These are phyloP conservation scores for Luzula sylvatica DNA, from an alignment of 176 grass and related monocot species.

Conservation along the genomic window DNA sequence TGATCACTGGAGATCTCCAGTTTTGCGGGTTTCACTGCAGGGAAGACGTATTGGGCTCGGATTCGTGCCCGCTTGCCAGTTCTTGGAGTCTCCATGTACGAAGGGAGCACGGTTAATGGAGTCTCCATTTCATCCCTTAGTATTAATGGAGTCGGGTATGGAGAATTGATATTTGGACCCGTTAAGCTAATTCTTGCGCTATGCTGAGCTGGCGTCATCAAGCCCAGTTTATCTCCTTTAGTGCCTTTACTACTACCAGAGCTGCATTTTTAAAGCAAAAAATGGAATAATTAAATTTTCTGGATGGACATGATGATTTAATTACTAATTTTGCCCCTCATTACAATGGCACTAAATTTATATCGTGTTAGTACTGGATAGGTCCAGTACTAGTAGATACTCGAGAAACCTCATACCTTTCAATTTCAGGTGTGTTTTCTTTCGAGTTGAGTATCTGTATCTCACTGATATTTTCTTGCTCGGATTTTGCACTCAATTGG, in stretches of 20 bases:
- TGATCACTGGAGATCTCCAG: slow-evolving; percentile 1
- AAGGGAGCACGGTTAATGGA: slow-evolving; percentile 51
- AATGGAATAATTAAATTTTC: too few relatives aligned
- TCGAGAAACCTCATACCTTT: background rate
- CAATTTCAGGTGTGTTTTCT: slow-evolving; percentile 19
- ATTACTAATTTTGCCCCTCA: too few relatives aligned
- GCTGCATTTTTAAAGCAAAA: slow-evolving; percentile 17
- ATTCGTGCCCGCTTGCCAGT: slow-evolving; percentile 33
- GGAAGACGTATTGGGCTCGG: slow-evolving; percentile 45
- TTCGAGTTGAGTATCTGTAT: background rate
- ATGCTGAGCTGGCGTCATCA: slow-evolving; percentile 15
- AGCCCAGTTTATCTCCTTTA: background rate
- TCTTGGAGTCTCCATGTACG: slow-evolving; percentile 25
- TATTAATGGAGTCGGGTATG: slow-evolving; percentile 49
- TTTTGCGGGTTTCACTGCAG: slow-evolving; percentile 30
- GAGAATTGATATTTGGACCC: slow-evolving; percentile 31
- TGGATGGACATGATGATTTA: too few relatives aligned
- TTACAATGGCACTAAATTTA: too few relatives aligned
- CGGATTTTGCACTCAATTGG: slow-evolving; percentile 27
- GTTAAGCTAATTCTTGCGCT: background rate
- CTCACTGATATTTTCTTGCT: slow-evolving; percentile 4
- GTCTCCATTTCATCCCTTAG: slow-evolving; percentile 67
- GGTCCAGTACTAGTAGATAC: background rate
- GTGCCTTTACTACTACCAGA: slow-evolving; percentile 10
- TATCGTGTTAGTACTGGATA: too few relatives aligned